Percentiles rank a stretch among this genome's conserved stretches.
These are phyloP conservation scores for Phaeotremella fagi DNA, from an alignment of 768 basidiomycete genomes.

Conservation along the genomic window DNA sequence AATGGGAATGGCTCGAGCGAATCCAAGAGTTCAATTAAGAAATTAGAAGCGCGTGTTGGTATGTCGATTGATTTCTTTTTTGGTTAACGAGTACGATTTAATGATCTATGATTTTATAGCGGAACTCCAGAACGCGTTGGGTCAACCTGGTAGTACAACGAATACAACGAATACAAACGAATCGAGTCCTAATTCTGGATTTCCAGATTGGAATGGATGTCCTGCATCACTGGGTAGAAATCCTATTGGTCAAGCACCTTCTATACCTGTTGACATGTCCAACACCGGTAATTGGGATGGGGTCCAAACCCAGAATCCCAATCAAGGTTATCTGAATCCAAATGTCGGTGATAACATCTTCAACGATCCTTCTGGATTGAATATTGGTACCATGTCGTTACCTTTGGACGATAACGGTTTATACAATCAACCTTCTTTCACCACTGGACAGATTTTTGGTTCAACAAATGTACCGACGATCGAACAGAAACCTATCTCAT, in stretches of 20 bases:
- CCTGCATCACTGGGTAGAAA: not conserved
- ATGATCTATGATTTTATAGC: not conserved
- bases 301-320: not conserved
- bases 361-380: not conserved
- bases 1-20: not conserved
- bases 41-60: constrained; percentile 29
- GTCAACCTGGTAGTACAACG: no score
- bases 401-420: no score
- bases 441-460: no score
- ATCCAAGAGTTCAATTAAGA: constrained; percentile 8
- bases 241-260: not conserved
- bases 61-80: constrained; percentile 3
- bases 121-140: no score
- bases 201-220: no score
- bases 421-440: no score
- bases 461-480: no score
- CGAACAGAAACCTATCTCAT: not conserved
- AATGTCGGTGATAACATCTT: not conserved
- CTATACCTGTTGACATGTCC: not conserved
- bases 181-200: no score
- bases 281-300: not conserved
- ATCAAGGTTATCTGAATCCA: not conserved
- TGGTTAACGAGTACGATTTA: not conserved
- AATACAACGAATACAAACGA: no score
- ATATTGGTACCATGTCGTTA: not conserved